These are phyloP conservation scores for Ophiostoma triangulosporum DNA, from an alignment of 2,329 filamentous ascomycete species.

Conservation along the genomic window DNA sequence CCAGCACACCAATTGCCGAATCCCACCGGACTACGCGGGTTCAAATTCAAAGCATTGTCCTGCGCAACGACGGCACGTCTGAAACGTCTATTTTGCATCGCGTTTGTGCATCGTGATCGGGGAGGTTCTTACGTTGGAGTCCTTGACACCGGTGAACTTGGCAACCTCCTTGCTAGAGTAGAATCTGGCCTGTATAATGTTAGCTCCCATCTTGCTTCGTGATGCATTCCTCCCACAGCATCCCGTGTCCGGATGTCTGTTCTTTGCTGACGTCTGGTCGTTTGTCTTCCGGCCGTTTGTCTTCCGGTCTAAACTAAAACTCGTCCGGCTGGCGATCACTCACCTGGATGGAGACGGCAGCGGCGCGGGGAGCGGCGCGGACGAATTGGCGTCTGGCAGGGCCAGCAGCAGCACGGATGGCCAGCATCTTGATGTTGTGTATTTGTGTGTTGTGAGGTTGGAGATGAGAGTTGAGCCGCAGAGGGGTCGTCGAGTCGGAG, in stretches of 20 bases:
- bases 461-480: background rate
- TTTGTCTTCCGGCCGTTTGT: background rate
- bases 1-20: background rate
- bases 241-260: background rate
- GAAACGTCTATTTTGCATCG: background rate
- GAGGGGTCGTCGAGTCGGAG: slow-evolving; percentile 1
- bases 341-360: slow-evolving; percentile 43
- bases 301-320: background rate
- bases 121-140: slow-evolving; percentile 56
- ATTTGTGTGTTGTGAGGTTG: background rate
- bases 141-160: slow-evolving; percentile 87
- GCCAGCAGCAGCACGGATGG: slow-evolving; percentile 62
- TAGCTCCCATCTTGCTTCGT: background rate
- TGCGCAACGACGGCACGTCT: background rate
- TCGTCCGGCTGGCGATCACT: slow-evolving; percentile 16
- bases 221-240: background rate
- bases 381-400: slow-evolving; percentile 68
- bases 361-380: slow-evolving; percentile 49
- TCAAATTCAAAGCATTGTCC: background rate
- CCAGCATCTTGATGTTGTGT: slow-evolving; percentile 55
- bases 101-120: background rate
- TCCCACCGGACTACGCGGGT: background rate
- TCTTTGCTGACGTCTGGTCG: background rate
- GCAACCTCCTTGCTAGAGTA: slow-evolving; percentile 61
- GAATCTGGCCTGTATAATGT: slow-evolving; percentile 40